Base-by-base conservation (phyloP, 495 filamentous ascomycete genomes). In the Penicillium ucsense region DNA sequence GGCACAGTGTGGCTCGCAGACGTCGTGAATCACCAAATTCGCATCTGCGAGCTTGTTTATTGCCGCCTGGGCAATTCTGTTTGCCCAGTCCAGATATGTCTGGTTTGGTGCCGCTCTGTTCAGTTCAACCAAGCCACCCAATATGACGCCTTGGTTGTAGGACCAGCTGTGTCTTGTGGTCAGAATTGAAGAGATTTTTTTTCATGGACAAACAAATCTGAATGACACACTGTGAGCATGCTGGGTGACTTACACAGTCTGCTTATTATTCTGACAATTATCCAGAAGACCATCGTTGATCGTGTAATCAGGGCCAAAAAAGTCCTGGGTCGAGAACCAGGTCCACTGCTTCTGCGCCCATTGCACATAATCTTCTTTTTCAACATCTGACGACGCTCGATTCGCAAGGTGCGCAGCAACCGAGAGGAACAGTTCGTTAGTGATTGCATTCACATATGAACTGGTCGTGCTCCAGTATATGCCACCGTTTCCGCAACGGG, bases 131-230 rank as follows among this genome's bases (percentile, higher is more conserved):
- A 89, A 72, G 0, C 74, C 86, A 9, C 85, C 85, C 8, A 89
- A 72, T 34, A 89, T 70, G 30, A 88, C 83, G 35, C 85, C 86
- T 64, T 91, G 86, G 66, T 89, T 91, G 68, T 91, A 91, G 0
- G 83, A 79, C 78, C 79, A 89, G 6, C 64, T 67, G 27, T 20
- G 3, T 11, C 27, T 41, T 43, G 8, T 33, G 10, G 29, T 51
- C 46, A 43, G 45, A 38, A 20, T 20, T 20, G 20, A 20, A 2
- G 20, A 20, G 20, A 20, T 2, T 20, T 20, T 20, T 20, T 20
- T 20, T 2, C 20, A 20, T 20, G 20, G 20, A 20, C 20, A 1
- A 20, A 20, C 20, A 20, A 20, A 1, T 1, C 1, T 2, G 20
- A 20, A 20, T 20, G 20, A 20, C 20, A 2, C 20, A 20, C 20